phyloP scores from a whole-genome alignment of 2,329 filamentous ascomycete species.

The Davidsoniella virescens region DNA sequence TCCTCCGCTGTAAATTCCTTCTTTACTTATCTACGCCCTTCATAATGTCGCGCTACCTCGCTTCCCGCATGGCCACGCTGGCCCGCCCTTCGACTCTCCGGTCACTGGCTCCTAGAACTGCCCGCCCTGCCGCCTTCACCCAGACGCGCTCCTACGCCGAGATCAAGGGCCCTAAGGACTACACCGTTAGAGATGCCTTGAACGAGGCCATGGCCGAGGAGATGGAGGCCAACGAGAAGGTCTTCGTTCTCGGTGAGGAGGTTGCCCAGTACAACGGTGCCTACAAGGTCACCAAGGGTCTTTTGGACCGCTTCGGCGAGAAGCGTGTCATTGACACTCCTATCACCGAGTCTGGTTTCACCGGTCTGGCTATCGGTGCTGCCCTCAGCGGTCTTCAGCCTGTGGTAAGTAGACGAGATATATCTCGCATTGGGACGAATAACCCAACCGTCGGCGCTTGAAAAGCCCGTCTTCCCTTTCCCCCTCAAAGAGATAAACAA shows the following conservation, averaged over 20 bases:
- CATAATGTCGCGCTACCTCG: slow-evolving; percentile 12
- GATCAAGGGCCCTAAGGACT: slow-evolving; percentile 58
- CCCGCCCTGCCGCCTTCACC: slow-evolving; percentile 12
- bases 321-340: slow-evolving; percentile 96
- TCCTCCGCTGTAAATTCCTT: not conserved
- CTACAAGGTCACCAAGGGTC: slow-evolving; percentile 98
- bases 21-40: not conserved
- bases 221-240: slow-evolving; percentile 84
- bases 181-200: slow-evolving; percentile 90
- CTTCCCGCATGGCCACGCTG: slow-evolving; percentile 12
- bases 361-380: slow-evolving; percentile 83
- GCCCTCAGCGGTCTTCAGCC: slow-evolving; percentile 89
- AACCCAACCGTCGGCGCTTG: not conserved
- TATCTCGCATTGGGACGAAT: not conserved
- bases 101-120: slow-evolving; percentile 10
- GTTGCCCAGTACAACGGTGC: slow-evolving; percentile 99
- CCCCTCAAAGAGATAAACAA: not conserved
- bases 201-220: slow-evolving; percentile 98
- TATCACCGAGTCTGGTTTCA: slow-evolving; percentile 95
- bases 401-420: slow-evolving; percentile 49
- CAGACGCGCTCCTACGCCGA: slow-evolving; percentile 42
- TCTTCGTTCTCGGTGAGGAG: slow-evolving; percentile 93
- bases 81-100: slow-evolving; percentile 8
- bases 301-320: slow-evolving; percentile 91
- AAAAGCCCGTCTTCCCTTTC: not conserved